Evolutionary conservation across 2,329 filamentous ascomycete genomes (phyloP).

Genomic region (Diaporthe velutina): DNA sequence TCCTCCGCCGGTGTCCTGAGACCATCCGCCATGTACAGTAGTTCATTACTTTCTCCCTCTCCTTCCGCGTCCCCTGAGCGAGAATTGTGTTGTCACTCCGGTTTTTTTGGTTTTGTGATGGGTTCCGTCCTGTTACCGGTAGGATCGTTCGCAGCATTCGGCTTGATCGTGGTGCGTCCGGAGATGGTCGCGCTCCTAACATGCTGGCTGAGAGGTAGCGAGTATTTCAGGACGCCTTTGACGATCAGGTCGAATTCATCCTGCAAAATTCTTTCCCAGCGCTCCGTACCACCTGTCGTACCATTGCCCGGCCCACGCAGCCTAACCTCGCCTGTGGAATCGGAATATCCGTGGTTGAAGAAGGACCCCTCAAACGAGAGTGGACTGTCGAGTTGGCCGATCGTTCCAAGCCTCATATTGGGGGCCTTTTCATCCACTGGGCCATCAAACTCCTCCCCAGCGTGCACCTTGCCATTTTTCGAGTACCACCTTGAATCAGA

Average conservation of each 20-base stretch:
- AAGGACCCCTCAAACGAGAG: slow-evolving; percentile 92
- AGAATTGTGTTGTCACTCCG: slow-evolving; percentile 1
- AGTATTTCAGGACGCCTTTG: slow-evolving; percentile 90
- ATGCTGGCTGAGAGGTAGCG: slow-evolving; percentile 71
- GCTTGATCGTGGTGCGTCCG: slow-evolving; percentile 70
- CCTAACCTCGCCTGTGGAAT: slow-evolving; percentile 86
- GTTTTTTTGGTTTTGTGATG: slow-evolving; percentile 30
- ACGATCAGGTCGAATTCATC: slow-evolving; percentile 95
- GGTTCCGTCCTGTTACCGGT: slow-evolving; percentile 54
- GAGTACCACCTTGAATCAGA: slow-evolving; percentile 41
- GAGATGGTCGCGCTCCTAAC: slow-evolving; percentile 71
- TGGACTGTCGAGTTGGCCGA: slow-evolving; percentile 88
- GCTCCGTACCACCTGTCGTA: slow-evolving; percentile 85
- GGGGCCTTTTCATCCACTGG: slow-evolving; percentile 77
- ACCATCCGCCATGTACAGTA: slow-evolving; percentile 22
- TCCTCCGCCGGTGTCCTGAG: neutral
- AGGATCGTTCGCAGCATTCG: slow-evolving; percentile 72
- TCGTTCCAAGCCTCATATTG: slow-evolving; percentile 92
- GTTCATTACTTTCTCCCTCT: neutral
- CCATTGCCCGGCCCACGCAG: slow-evolving; percentile 87
- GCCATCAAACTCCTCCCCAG: slow-evolving; percentile 47
- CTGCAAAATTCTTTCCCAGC: slow-evolving; percentile 91
- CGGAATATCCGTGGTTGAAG: slow-evolving; percentile 78
- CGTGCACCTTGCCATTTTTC: slow-evolving; percentile 29
- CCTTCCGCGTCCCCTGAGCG: neutral